Conservation (phyloP, 2,329 filamentous ascomycete genomes). For the Keithomyces neogunnii region DNA sequence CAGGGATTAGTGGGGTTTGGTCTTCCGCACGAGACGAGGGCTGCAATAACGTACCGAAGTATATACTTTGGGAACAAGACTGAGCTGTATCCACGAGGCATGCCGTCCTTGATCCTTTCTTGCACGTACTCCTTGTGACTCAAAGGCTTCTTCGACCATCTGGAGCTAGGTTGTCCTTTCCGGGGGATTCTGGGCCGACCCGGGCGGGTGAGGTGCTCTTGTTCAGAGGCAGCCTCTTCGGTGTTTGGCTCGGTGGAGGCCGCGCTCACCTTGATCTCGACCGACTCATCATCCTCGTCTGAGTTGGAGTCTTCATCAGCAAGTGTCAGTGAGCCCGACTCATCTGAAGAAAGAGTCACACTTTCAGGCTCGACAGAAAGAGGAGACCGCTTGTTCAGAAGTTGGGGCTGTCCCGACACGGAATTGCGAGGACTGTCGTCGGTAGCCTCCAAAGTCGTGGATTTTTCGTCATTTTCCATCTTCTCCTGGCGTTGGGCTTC, state of each 20-base stretch:
- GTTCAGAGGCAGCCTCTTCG: neutral
- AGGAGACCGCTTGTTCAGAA: constrained; percentile 11
- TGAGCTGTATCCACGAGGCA: constrained; percentile 43
- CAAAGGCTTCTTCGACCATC: constrained; percentile 26
- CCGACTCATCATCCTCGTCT: neutral
- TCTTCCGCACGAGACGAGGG: constrained; percentile 18
- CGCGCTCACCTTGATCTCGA: neutral
- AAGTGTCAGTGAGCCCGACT: constrained; percentile 19
- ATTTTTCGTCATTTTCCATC: neutral
- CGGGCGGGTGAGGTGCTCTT: neutral
- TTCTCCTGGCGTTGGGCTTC: neutral
- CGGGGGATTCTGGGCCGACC: neutral
- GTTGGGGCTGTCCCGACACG: neutral
- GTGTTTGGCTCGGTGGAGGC: neutral
- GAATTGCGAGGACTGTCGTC: neutral
- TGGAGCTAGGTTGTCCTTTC: neutral
- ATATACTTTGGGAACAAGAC: constrained; percentile 46
- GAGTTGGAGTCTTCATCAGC: constrained; percentile 14
- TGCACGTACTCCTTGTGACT: constrained; percentile 48
- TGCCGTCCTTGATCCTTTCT: constrained; percentile 32
- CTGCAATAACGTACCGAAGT: constrained; percentile 40
- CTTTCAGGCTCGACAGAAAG: constrained; percentile 8
- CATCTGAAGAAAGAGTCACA: constrained; percentile 13
- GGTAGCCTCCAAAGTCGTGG: neutral
- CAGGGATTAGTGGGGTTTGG: constrained; percentile 13